Base-by-base conservation (phyloP, 345 rosid species). In the Populus tremula region DNA sequence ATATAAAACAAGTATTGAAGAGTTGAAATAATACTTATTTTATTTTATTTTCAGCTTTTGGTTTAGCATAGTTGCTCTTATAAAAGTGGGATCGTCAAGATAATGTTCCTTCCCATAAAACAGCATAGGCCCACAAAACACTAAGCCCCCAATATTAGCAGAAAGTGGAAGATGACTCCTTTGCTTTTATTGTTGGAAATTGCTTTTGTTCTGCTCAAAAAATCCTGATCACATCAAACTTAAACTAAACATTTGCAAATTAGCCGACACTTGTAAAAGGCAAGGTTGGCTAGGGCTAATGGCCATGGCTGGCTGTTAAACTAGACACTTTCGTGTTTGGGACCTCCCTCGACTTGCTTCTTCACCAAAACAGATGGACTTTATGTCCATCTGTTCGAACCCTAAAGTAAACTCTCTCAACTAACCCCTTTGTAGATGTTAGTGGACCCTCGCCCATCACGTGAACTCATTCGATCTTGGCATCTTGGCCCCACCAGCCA, bases 81-180 rank as follows among this genome's bases (percentile, higher is more conserved):
- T 43, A 43, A 43, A 59, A 59, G 59, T 59, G 64, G 2, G 25
- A 59, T 10, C 63, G 29, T n/a, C 12, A 43, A 62, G 79, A 74
- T 71, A 29, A 53, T 74, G 50, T 2, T 43, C n/a, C 20, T 2
- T 43, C 18, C 20, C 45, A 5, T 21, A 9, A 75, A 79, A 84
- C 81, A 79, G 8, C 1, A 13, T 27, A 79, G 87, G 71, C 84
- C 87, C 85, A 84, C 87, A 27, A 36, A 73, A 71, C 88, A 86
- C 83, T 80, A 77, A 71, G 66, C 54, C 53, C 54, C 31, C 77
- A 64, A 53, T 70, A 79, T 17, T 45, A 39, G 36, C 43, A 79
- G 62, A 79, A 73, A 79, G 80, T 25, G 63, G 76, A 49, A 8
- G 54, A 13, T 75, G 73, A 66, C 69, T 70, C 36, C 18, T 14